Evolutionary conservation across 768 basidiomycete species (phyloP).

Genomic region (Mrakia gelida): DNA sequence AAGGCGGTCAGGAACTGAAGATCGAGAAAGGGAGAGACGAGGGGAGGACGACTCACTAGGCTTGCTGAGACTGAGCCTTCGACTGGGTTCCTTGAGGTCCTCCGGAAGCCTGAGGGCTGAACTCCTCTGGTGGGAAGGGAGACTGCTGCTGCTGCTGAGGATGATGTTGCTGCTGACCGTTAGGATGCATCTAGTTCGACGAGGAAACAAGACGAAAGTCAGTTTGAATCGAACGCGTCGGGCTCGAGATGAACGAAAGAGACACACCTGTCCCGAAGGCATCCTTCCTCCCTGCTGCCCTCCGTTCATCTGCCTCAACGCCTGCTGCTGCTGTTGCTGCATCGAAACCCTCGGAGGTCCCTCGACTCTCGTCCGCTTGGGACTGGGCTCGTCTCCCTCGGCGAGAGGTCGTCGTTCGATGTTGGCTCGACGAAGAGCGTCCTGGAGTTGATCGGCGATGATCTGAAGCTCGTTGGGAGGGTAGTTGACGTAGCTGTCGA

Average conservation of each 20-base stretch:
- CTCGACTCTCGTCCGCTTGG: conserved; percentile 15
- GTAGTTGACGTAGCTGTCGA: neutral
- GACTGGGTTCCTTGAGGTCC: neutral
- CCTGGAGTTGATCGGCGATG: neutral
- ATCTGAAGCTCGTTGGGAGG: neutral
- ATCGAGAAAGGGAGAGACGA: neutral
- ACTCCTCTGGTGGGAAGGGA: neutral
- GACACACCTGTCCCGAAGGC: neutral
- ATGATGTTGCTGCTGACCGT: neutral
- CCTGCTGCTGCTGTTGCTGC: conserved; percentile 19
- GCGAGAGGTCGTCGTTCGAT: conserved; percentile 1
- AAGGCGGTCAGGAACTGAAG: neutral
- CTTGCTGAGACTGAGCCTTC: conserved; percentile 1
- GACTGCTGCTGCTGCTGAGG: conserved; percentile 1
- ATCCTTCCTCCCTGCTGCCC: neutral
- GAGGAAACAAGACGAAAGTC: neutral
- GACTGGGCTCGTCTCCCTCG: conserved; percentile 1
- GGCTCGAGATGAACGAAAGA: neutral
- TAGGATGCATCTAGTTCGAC: neutral
- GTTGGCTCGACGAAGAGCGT: neutral
- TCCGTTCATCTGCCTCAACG: neutral
- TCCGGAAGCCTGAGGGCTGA: neutral
- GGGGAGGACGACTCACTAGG: neutral
- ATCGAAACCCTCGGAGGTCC: conserved; percentile 7
- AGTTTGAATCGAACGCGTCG: neutral